These are phyloP conservation scores for Calcarisporium arbuscula DNA, from an alignment of 2,329 filamentous ascomycete genomes.

Conservation along the genomic window DNA sequence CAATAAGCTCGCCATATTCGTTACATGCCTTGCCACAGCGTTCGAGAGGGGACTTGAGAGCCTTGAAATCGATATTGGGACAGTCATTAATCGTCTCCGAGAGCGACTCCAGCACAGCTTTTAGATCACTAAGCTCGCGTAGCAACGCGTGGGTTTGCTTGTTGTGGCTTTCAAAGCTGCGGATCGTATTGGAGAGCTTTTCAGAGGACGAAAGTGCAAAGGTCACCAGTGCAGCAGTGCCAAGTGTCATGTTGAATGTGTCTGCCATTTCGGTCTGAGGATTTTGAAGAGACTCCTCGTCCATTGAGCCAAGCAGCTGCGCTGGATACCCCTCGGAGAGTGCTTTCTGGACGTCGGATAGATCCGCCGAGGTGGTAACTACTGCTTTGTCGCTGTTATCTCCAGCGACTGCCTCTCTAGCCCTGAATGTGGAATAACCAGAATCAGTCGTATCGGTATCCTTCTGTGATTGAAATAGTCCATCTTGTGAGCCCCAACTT, in stretches of 20 bases:
- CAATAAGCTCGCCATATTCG: constrained; percentile 31
- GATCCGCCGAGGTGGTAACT: constrained; percentile 32
- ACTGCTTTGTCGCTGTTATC: constrained; percentile 32
- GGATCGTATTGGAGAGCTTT: constrained; percentile 12
- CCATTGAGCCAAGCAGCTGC: constrained; percentile 30
- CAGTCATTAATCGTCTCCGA: background rate
- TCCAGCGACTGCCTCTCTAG: constrained; percentile 29
- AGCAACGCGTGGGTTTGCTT: constrained; percentile 7
- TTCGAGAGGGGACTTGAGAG: constrained; percentile 26
- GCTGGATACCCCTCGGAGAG: constrained; percentile 24
- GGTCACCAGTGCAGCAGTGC: too few relatives aligned
- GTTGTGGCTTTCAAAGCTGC: constrained; percentile 12
- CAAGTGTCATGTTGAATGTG: constrained; percentile 7
- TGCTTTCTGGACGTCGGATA: constrained; percentile 33
- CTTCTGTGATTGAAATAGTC: too few relatives aligned
- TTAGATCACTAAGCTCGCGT: constrained; percentile 8
- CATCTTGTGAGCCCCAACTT: too few relatives aligned
- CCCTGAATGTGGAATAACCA: too few relatives aligned
- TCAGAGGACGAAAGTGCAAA: constrained; percentile 13
- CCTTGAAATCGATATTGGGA: constrained; percentile 8
- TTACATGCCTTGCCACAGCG: constrained; percentile 34
- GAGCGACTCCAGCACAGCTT: constrained; percentile 7
- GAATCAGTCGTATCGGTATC: too few relatives aligned
- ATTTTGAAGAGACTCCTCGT: constrained; percentile 16
- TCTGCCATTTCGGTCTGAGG: too few relatives aligned